Evolutionary conservation across 495 filamentous ascomycete species (phyloP).

Genomic region (Neohortaea acidophila): DNA sequence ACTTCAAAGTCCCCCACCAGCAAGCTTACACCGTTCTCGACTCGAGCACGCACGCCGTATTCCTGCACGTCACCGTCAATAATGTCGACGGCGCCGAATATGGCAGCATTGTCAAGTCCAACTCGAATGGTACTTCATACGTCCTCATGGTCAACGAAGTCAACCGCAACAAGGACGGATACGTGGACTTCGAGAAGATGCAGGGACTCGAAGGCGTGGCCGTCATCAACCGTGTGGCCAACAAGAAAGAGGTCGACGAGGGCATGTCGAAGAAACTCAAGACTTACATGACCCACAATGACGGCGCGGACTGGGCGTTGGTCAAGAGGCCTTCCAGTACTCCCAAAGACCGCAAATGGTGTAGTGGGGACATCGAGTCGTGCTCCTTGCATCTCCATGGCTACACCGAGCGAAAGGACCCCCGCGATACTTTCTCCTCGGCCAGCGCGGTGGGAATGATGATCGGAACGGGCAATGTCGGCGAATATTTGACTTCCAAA

Average conservation of each 20-base stretch:
- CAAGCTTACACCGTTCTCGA: constrained; percentile 84
- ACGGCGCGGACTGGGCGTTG: constrained; percentile 71
- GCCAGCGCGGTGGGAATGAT: constrained; percentile 79
- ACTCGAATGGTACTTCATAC: constrained; percentile 93
- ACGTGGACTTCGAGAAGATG: constrained; percentile 94
- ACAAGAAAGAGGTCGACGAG: constrained; percentile 43
- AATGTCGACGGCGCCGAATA: constrained; percentile 43
- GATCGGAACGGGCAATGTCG: constrained; percentile 85
- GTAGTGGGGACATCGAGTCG: constrained; percentile 40
- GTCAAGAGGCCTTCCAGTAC: constrained; percentile 54
- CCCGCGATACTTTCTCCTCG: constrained; percentile 69
- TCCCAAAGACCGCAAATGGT: constrained; percentile 55
- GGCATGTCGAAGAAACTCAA: constrained; percentile 63
- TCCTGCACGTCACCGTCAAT: constrained; percentile 75
- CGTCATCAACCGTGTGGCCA: constrained; percentile 70
- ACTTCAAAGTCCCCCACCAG: constrained; percentile 60
- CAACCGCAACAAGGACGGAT: constrained; percentile 58
- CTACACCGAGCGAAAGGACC: constrained; percentile 76
- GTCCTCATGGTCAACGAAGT: constrained; percentile 62
- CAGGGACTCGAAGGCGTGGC: constrained; percentile 77
- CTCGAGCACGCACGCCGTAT: constrained; percentile 80
- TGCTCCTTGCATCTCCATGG: constrained; percentile 88
- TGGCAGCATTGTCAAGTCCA: constrained; percentile 89
- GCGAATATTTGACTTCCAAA: constrained; percentile 41
- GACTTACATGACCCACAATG: constrained; percentile 88